These are phyloP conservation scores for Huiozyma sinensis DNA, from an alignment of 805 yeast species.

Conservation along the genomic window DNA sequence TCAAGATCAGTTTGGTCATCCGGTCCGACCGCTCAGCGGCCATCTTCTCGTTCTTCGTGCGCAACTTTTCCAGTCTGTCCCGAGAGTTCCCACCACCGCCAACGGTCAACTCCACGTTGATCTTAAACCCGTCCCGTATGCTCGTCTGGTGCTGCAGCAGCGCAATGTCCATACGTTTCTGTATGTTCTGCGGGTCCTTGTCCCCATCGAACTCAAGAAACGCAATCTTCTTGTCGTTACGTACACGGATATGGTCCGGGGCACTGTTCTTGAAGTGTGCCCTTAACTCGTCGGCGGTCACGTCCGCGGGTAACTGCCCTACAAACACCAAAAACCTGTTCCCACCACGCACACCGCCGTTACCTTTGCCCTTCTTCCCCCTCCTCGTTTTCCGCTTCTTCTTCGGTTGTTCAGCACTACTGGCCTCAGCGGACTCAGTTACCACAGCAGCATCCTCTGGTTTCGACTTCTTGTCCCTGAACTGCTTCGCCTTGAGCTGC, in stretches of 20 bases:
- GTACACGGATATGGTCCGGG: constrained; percentile 68
- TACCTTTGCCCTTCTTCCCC: constrained; percentile 67
- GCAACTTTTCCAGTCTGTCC: constrained; percentile 55
- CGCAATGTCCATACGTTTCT: constrained; percentile 74
- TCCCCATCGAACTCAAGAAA: constrained; percentile 68
- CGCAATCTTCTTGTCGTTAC: constrained; percentile 85
- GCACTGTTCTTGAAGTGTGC: constrained; percentile 62
- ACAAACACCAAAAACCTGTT: constrained; percentile 71
- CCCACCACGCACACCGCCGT: constrained; percentile 35
- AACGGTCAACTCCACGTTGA: constrained; percentile 92
- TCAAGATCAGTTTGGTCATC: constrained; percentile 37
- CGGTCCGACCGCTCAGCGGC: constrained; percentile 57
- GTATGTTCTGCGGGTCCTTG: constrained; percentile 41
- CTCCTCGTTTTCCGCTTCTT: constrained; percentile 47
- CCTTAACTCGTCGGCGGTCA: constrained; percentile 48
- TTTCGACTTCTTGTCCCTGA: constrained; percentile 25
- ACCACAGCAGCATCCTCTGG: constrained; percentile 16
- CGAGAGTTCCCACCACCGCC: constrained; percentile 95
- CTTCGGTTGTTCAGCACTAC: constrained; percentile 30
- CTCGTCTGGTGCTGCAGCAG: constrained; percentile 71
- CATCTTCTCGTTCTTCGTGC: constrained; percentile 67
- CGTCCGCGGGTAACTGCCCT: constrained; percentile 77
- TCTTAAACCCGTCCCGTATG: constrained; percentile 53
- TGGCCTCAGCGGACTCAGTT: constrained; percentile 9
- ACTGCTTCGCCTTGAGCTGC: constrained; percentile 28